Base-by-base conservation (phyloP, 2,329 filamentous ascomycete species). In the Pestalotiopsis sp. region DNA sequence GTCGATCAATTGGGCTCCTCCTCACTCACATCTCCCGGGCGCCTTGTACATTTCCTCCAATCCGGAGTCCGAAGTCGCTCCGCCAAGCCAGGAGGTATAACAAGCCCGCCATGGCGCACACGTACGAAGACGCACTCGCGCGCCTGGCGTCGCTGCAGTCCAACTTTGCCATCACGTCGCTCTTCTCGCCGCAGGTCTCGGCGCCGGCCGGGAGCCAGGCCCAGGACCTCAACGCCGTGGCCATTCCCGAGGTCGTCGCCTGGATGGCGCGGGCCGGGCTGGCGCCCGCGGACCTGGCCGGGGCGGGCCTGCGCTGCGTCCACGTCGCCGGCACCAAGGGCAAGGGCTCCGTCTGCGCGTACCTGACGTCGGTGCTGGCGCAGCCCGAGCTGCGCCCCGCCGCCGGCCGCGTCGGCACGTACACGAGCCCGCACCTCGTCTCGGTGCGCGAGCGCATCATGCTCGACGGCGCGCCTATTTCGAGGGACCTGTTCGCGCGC, bases 251-350 rank as follows among this genome's bases (percentile, higher is more conserved):
- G 78, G 95, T 96, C 87, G 83, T 91, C 36, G 87, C 90, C 73
- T 97, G 93, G 92, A 89, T 93, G 72, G 83, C 82, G 60, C 91
- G 91, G 70, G 90, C 93, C 67, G 93, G 93, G 63, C 93, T 97
- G 80, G 82, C 91, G 80, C 79, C 79, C 1, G 67, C 74, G 0
- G 82, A 84, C 72, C 82, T 88, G 31, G 31, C 31, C 27, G 5
- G 4, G 27, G 3, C 3, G 5, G 72, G 75, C 4, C 79, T 87
- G 65, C 81, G 80, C 17, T 86, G 85, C 72, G 89, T 98, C 70
- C 95, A 98, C 78, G 90, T 98, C 60, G 93, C 95, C 1, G 95
- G 95, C 13, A 98, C 95, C 4, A 98, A 98, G 79, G 95, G 95
- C 70, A 98, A 98, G 80, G 95, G 95, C 56, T 96, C 93, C 2